A percentile compares a stretch with the other conserved stretches of the same genome.
These are phyloP conservation scores for Chimonanthus salicifolius DNA, from an alignment of 164 flowering plant genomes.

Conservation along the genomic window DNA sequence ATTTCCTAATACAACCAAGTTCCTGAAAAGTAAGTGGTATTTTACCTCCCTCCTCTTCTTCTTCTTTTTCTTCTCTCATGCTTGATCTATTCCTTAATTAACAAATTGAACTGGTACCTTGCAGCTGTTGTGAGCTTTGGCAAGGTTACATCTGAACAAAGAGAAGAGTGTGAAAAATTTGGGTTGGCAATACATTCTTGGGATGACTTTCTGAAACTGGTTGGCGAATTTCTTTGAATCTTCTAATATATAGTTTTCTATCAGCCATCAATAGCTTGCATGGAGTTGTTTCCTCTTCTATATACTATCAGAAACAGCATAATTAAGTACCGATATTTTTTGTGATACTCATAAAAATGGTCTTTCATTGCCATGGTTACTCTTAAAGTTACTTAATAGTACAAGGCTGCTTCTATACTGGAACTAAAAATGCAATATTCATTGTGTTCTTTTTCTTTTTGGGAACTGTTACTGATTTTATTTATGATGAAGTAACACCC, in stretches of 20 bases:
- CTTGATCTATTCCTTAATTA: not conserved
- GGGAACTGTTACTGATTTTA: too few species aligned
- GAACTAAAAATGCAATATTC: too few species aligned
- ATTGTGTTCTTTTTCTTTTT: too few species aligned
- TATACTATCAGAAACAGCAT: not conserved
- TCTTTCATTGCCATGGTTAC: too few species aligned
- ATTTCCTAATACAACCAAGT: slow-evolving; percentile 47
- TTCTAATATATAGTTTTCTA: not conserved
- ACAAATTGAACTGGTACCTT: not conserved
- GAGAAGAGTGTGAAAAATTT: slow-evolving; percentile 46
- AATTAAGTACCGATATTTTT: too few species aligned
- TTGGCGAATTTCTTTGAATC: slow-evolving; percentile 24
- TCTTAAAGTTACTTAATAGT: not conserved
- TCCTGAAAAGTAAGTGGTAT: slow-evolving; percentile 65
- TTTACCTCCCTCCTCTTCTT: not conserved
- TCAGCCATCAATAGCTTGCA: not conserved
- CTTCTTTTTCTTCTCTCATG: not conserved
- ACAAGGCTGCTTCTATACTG: not conserved
- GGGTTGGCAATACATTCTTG: slow-evolving; percentile 65
- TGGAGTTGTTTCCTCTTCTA: not conserved
- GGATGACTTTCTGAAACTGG: slow-evolving; percentile 81
- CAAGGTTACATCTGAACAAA: slow-evolving; percentile 61
- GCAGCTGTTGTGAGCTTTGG: slow-evolving; percentile 95
- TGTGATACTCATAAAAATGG: too few species aligned
- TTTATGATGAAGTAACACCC: too few species aligned